Evolutionary conservation across 139 green algal species (phyloP), one percentile per base, ranked within the genome.

Genomic region (Coelastrella sp.): DNA sequence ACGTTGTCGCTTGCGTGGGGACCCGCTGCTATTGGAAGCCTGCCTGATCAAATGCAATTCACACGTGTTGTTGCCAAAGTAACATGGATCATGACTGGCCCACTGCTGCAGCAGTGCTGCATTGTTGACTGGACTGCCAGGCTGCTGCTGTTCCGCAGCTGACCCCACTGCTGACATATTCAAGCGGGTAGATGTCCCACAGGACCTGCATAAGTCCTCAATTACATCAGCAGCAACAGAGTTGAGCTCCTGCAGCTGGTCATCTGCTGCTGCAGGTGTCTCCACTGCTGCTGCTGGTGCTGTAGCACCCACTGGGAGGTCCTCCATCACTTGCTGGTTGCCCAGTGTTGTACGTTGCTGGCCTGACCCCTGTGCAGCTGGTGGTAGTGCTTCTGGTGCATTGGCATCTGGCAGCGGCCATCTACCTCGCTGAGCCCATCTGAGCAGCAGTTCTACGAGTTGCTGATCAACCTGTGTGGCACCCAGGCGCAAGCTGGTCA

Each of bases 401-500:
- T 15, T 40, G 13, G 53, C 71, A 30, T 37, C 43, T 30, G 62
- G 34, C 51, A 73, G 35, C 15, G 27, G 38, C 80, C 80, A 86
- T 17, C 86, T 35, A 50, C 87, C 94, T 0, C 95, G 79, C 40
- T 90, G 74, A 15, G 93, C 94, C 96, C 96, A 99, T n/a, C 89
- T 86, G 9, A 86, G 87, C 38, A 99, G 90, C 76, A 99, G 90
- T 86, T 96, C 81, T 32, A 99, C 94, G 51, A 98, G 91, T 1
- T 92, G 81, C 19, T 76, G 69, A 67, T 98, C 94, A 15, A 84
- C 73, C 2, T 57, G 51, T 0, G 92, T 89, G 0, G 91, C 89
- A 0, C 88, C 91, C 34, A 94, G 85, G 11, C 89, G 88, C 80
- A 98, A 91, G 87, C 96, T 95, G 59, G 69, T 74, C 40, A 98